Base-by-base conservation (phyloP, 805 yeast genomes). In the Spathaspora arborariae region DNA sequence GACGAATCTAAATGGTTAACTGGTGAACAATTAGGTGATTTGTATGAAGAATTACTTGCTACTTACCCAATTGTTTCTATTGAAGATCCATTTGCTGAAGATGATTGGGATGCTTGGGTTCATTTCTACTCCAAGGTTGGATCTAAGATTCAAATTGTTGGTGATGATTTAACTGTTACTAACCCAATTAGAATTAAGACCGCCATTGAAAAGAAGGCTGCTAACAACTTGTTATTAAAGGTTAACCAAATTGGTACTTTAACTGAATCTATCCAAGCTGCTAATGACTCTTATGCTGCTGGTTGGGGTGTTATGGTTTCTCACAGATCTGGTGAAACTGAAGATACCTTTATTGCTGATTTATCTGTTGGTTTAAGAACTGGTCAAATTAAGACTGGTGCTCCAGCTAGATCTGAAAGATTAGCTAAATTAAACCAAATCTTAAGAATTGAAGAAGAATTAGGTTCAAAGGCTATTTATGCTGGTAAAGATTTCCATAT, bases 241-340 rank as follows among this genome's bases (percentile, higher is more conserved):
- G 97, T 94, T 60, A 92, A 92, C 91, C 99, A 92, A 82, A 92
- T 92, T 63, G 99, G 99, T 81, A 78, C 97, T 59, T 78, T 92
- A 64, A 72, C 96, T 62, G 99, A 92, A 82, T 88, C 98, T 56
- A 90, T 92, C 76, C 81, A 89, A 74, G 97, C 98, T 67, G 97
- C 98, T 66, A 76, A 87, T 73, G 94, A 87, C 75, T 88, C 98
- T 50, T 91, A 82, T 78, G 84, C 82, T 57, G 97, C 97, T 56
- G 89, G 89, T 69, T 92, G 99, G 99, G 97, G 97, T 82, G 97
- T 91, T 70, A 91, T 92, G 97, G 98, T 94, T 65, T 91, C 97
- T 67, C 99, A 92, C 89, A 90, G 99, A 85, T 91, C 97, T 63
- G 99, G 99, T 80, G 99, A 92, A 83, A 91, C 97, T 60, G 99